Evolutionary conservation across 2,329 filamentous ascomycete genomes (phyloP), one percentile per base, ranked within the genome.

Genomic region (Trichophyton equinum): DNA sequence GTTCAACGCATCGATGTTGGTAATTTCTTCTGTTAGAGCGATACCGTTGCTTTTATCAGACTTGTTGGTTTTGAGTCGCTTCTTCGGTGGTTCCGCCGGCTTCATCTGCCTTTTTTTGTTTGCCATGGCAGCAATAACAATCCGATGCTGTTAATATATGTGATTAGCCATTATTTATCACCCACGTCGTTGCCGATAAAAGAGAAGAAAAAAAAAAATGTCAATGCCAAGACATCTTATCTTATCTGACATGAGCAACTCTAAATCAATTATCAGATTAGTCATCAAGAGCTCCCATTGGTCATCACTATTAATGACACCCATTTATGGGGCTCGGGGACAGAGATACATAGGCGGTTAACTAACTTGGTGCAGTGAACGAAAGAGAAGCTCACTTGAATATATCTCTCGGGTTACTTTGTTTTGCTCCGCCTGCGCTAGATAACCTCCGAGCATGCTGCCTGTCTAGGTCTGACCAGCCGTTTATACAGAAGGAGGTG

Each of bases 1-100:
- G 68, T 77, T 75, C 61, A 87, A 74, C 44, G 81, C 76, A 62
- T 85, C 78, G 38, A 82, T 63, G 25, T 67, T 68, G 58, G 76
- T 67, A 42, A 71, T 56, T 42, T 66, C 67, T 66, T 62, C 66
- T 65, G 58, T 63, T 57, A 59, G 60, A 62, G 63, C 55, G 64
- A 62, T 2, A 64, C 36, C 18, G 62, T 60, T 55, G 44, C 42
- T 60, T 15, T 38, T 38, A 38, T n/a, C 40, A 20, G 40, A 60
- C 68, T 67, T 22, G 55, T 65, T 53, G 25, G 65, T 67, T 64
- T 69, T 72, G 66, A 72, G 71, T 60, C 69, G 69, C 63, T 76
- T 76, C 49, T 72, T 74, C 1, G 68, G 63, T 53, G 72, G 68
- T 1, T 61, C 33, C n/a, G 61, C 62, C 20, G 66, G 57, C 59